These are phyloP conservation scores for Bryoerythrophyllum caledonicum DNA, from an alignment of 225 moss, liverwort and hornwort genomes.

Conservation along the genomic window DNA sequence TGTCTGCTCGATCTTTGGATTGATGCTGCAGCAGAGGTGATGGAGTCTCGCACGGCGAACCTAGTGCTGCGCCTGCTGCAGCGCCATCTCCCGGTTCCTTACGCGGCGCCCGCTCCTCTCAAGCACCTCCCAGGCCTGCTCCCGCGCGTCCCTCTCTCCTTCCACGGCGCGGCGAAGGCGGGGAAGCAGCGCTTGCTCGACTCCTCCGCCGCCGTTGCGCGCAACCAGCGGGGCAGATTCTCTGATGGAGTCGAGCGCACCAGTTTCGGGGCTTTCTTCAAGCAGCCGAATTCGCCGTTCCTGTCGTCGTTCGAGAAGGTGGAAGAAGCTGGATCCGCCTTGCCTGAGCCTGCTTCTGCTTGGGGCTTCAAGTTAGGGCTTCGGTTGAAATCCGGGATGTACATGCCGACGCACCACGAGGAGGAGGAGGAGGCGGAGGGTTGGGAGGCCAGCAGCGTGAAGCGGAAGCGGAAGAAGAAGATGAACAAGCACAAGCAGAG, in stretches of 20 bases:
- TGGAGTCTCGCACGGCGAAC: conserved; percentile 48
- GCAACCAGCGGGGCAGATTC: neutral
- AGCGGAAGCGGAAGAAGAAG: conserved; percentile 96
- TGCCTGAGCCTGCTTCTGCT: conserved; percentile 16
- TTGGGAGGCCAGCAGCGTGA: conserved; percentile 80
- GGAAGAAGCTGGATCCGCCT: neutral
- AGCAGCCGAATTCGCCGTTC: conserved; percentile 49
- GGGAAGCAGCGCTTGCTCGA: conserved; percentile 13
- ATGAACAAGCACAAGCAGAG: conserved; percentile 99
- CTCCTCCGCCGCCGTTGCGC: neutral
- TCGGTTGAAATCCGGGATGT: conserved; percentile 57
- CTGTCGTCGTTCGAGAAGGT: conserved; percentile 25
- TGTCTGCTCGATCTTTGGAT: conserved; percentile 1
- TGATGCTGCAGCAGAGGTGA: conserved; percentile 19
- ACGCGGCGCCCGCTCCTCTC: conserved; percentile 17
- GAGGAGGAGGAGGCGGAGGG: conserved; percentile 26
- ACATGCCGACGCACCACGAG: conserved; percentile 40
- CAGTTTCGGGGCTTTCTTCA: conserved; percentile 25
- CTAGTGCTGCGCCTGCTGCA: conserved; percentile 59
- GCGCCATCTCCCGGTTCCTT: conserved; percentile 46
- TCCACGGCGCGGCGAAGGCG: conserved; percentile 8
- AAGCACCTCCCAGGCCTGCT: conserved; percentile 36
- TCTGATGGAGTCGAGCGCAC: conserved; percentile 24
- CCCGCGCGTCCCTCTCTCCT: conserved; percentile 27
- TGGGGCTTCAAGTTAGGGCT: conserved; percentile 55